Evolutionary conservation across 345 rosid genomes (phyloP).

Genomic region (Eucalyptus cladocalyx): DNA sequence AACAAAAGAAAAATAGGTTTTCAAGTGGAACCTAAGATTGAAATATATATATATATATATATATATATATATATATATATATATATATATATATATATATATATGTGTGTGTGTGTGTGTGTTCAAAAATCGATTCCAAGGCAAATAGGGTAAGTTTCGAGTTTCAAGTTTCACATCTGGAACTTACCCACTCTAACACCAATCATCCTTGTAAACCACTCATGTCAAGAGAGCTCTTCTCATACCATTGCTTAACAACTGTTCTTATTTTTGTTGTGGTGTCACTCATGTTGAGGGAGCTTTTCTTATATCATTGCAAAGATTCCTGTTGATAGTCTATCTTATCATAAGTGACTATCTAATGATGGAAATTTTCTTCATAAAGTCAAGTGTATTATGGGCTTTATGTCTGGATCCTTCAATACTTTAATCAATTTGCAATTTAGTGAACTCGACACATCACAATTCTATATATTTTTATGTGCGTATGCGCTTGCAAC

Average conservation of each 20-base stretch:
- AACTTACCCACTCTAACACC: too few species aligned
- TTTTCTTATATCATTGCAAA: background rate
- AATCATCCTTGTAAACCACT: background rate
- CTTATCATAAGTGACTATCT: background rate
- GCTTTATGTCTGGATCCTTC: background rate
- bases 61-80: too few species aligned
- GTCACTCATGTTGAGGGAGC: background rate
- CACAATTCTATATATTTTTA: too few species aligned
- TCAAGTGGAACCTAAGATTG: too few species aligned
- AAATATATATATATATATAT: too few species aligned
- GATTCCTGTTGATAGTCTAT: background rate
- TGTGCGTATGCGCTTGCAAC: background rate
- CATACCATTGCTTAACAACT: background rate
- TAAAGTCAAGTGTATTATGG: background rate
- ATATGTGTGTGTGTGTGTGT: rapidly evolving
- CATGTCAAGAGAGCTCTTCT: background rate
- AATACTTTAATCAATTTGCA: background rate
- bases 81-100: too few species aligned
- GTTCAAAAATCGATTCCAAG: background rate
- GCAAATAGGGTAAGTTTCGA: too few species aligned
- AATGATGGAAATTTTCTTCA: background rate
- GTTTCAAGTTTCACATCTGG: rapidly evolving
- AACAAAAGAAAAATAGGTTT: background rate
- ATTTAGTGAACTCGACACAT: background rate
- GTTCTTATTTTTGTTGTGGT: background rate